A percentile compares a stretch with the other conserved stretches of the same genome.
Conservation (phyloP, 2,329 filamentous ascomycete species). For the Pseudogymnoascus sp. region DNA sequence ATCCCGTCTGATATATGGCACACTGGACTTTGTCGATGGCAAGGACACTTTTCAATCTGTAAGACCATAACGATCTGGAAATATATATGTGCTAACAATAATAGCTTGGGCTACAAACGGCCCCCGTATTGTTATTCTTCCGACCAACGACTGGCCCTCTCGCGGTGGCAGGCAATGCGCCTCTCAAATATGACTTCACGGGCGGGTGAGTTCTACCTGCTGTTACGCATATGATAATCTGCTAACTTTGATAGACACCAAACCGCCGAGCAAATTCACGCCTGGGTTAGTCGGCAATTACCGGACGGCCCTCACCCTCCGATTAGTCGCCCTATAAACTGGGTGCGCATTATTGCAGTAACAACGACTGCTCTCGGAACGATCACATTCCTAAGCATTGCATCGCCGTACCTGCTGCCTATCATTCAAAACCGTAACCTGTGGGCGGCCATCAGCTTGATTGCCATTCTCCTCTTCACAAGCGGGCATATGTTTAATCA, state of each 20-base stretch:
- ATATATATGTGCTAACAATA: constrained; percentile 12
- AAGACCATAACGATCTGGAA: constrained; percentile 25
- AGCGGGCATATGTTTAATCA: constrained; percentile 99
- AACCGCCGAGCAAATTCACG: constrained; percentile 68
- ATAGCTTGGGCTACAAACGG: constrained; percentile 87
- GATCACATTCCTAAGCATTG: constrained; percentile 61
- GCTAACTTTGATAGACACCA: constrained; percentile 47
- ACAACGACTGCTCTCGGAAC: constrained; percentile 63
- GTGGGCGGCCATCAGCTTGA: constrained; percentile 85
- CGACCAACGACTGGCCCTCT: constrained; percentile 76
- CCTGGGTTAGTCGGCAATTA: constrained; percentile 73
- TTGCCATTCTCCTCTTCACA: constrained; percentile 85
- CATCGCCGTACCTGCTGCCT: constrained; percentile 72
- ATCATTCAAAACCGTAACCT: constrained; percentile 83
- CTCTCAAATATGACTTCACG: constrained; percentile 78
- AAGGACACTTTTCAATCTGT: constrained; percentile 83
- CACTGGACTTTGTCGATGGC: constrained; percentile 81
- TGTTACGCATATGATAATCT: constrained; percentile 9
- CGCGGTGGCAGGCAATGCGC: constrained; percentile 61
- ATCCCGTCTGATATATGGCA: constrained; percentile 69
- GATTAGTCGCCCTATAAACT: constrained; percentile 84
- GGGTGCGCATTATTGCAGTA: constrained; percentile 62
- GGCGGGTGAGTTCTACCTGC: constrained; percentile 52
- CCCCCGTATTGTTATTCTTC: constrained; percentile 82
- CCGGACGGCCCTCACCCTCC: constrained; percentile 69